These are phyloP conservation scores for Termitomyces sp. DNA, from an alignment of 768 basidiomycete species.

Conservation along the genomic window DNA sequence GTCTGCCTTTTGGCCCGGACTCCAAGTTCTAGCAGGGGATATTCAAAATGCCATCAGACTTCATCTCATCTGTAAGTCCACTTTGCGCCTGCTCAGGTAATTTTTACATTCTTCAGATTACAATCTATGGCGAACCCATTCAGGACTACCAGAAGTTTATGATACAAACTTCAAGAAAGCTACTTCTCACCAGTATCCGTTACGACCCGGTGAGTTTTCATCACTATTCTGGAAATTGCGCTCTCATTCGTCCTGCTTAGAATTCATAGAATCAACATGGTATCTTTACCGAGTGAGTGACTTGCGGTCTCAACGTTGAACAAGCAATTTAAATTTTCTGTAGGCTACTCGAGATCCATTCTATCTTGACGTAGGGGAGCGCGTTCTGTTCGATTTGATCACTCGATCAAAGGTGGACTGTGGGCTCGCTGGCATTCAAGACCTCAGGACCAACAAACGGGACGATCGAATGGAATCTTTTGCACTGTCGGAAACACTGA, in stretches of 20 bases:
- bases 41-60: constrained; percentile 85
- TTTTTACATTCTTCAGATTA: constrained; percentile 49
- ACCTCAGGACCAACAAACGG: constrained; percentile 68
- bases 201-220: constrained; percentile 55
- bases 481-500: constrained; percentile 87
- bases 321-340: not conserved
- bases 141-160: constrained; percentile 90
- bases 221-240: not conserved
- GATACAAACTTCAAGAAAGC: constrained; percentile 70
- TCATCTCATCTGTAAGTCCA: constrained; percentile 74
- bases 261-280: constrained; percentile 96
- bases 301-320: not conserved
- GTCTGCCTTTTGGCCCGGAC: constrained; percentile 96
- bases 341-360: constrained; percentile 91
- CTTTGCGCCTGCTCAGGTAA: not conserved
- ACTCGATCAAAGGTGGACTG: constrained; percentile 77
- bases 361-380: constrained; percentile 88
- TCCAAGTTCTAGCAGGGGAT: constrained; percentile 85
- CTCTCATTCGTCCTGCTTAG: constrained; percentile 25
- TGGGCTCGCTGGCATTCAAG: constrained; percentile 77
- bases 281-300: constrained; percentile 78
- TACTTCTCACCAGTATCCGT: constrained; percentile 72
- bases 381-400: constrained; percentile 70
- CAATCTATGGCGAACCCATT: constrained; percentile 86
- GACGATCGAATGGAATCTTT: constrained; percentile 99